Evolutionary conservation across 768 basidiomycete species (phyloP), one percentile per base, ranked within the genome.

Genomic region (Agaricus sinodeliciosus): DNA sequence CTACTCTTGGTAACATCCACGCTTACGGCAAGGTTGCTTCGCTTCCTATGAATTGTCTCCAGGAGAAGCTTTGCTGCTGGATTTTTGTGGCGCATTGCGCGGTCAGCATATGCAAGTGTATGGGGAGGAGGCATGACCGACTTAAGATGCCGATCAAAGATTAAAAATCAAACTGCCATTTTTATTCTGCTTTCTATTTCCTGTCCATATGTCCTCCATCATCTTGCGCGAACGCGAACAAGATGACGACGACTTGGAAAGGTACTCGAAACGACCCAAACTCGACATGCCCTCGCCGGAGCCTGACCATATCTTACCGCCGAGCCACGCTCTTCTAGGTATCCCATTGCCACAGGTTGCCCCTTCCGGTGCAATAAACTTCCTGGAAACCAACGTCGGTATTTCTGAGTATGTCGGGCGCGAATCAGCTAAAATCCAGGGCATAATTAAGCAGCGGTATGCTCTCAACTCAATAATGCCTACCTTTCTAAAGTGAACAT

Each of bases 381-480:
- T 84, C 49, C 63, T 82, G 57, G 93, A 96, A 65, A 74, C 76
- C 5, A 85, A 95, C 64, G 94, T 96, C 28, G 94, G 94, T 2
- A 94, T 97, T 39, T 87, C 89, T 4, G 85, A 91, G 64, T 95
- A 94, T 65, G 79, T 94, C 57, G 79, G 80, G 16, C 74, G 74
- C 9, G 80, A 80, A 55, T 78, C 87, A 19, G 77, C 84, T 3
- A 80, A 80, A 62, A 83, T 98, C 58, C 79, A 85, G 48, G 95
- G 91, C 4, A 95, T 98, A 62, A 97, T 98, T 67, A 98, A 98
- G 69, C 95, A 98, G 71, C 78, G 95, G 94, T 93, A 54, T 56
- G 78, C 63, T 11, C 31, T 43, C 46, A 28, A 27, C 54, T 28
- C 15, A 27, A 28, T 44, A n/a, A 36, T 27, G 35, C 43, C 52